These are phyloP conservation scores for Diaporthe sp. DNA, from an alignment of 2,329 filamentous ascomycete species.

Conservation along the genomic window DNA sequence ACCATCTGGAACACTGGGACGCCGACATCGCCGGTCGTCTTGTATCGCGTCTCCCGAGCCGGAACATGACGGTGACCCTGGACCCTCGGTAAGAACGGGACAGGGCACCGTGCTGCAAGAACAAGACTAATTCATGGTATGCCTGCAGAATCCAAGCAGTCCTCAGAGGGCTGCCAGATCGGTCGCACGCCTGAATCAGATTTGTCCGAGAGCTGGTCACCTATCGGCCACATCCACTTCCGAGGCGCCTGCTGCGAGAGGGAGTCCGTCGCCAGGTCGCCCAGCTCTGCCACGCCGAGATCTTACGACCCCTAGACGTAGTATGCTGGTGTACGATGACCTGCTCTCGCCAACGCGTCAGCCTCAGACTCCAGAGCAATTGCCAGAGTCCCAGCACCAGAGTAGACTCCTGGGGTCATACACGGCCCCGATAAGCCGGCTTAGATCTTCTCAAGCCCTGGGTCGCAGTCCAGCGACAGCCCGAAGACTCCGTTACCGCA, in stretches of 20 bases:
- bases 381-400: slow-evolving; percentile 64
- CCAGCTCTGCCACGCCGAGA: slow-evolving; percentile 41
- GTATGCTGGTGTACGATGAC: slow-evolving; percentile 63
- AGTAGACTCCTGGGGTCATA: slow-evolving; percentile 59
- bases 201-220: slow-evolving; percentile 13
- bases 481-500: slow-evolving; percentile 44
- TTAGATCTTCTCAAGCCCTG: slow-evolving; percentile 41
- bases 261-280: slow-evolving; percentile 17
- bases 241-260: slow-evolving; percentile 9
- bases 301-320: slow-evolving; percentile 42
- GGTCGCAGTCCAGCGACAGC: slow-evolving; percentile 44
- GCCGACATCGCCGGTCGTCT: slow-evolving; percentile 25
- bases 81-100: slow-evolving; percentile 35
- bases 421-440: slow-evolving; percentile 56
- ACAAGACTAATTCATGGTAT: background rate
- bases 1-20: background rate
- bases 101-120: background rate
- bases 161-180: slow-evolving; percentile 28
- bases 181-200: slow-evolving; percentile 12
- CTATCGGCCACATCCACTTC: slow-evolving; percentile 11
- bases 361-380: slow-evolving; percentile 64
- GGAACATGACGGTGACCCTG: slow-evolving; percentile 33
- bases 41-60: slow-evolving; percentile 4
- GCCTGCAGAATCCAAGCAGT: slow-evolving; percentile 30
- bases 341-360: slow-evolving; percentile 58